Conservation (phyloP, 306 rosid species). For the Sicyos edulis region DNA sequence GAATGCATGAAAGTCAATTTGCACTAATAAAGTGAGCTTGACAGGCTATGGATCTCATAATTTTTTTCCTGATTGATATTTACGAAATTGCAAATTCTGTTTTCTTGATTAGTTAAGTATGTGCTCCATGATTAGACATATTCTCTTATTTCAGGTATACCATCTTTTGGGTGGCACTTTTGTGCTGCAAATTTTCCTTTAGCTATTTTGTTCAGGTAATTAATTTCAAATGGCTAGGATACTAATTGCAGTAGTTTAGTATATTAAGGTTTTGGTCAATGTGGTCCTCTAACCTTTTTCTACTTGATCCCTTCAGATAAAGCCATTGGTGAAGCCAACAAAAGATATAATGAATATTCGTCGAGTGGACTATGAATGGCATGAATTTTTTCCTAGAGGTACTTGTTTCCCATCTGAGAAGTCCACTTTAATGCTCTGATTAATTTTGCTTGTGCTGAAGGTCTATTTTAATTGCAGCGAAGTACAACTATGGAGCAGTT, state of each 20-base stretch:
- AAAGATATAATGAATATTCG: conserved; percentile 71
- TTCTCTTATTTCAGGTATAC: conserved; percentile 67
- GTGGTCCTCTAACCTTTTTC: conserved; percentile 4
- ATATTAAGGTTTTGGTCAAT: background rate
- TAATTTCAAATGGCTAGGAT: background rate
- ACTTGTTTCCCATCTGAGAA: conserved; percentile 15
- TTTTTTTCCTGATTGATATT: conserved; percentile 19
- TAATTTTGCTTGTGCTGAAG: conserved; percentile 21
- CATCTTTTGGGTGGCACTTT: conserved; percentile 82
- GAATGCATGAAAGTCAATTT: conserved; percentile 97
- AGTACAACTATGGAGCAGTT: conserved; percentile 66
- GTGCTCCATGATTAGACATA: conserved; percentile 18
- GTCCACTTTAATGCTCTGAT: conserved; percentile 5
- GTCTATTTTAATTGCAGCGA: conserved; percentile 47
- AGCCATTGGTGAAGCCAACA: conserved; percentile 83
- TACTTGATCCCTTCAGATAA: conserved; percentile 47
- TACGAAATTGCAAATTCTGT: conserved; percentile 11
- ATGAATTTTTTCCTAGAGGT: conserved; percentile 88
- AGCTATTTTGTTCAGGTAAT: conserved; percentile 79
- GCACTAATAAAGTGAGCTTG: conserved; percentile 78
- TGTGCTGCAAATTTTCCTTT: conserved; percentile 62
- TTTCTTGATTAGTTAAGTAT: conserved; percentile 24
- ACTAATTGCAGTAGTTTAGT: background rate
- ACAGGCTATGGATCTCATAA: conserved; percentile 7
- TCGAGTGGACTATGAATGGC: conserved; percentile 67